phyloP scores from a whole-genome alignment of 305 asterid species.

The Fraxinus angustifolia region DNA sequence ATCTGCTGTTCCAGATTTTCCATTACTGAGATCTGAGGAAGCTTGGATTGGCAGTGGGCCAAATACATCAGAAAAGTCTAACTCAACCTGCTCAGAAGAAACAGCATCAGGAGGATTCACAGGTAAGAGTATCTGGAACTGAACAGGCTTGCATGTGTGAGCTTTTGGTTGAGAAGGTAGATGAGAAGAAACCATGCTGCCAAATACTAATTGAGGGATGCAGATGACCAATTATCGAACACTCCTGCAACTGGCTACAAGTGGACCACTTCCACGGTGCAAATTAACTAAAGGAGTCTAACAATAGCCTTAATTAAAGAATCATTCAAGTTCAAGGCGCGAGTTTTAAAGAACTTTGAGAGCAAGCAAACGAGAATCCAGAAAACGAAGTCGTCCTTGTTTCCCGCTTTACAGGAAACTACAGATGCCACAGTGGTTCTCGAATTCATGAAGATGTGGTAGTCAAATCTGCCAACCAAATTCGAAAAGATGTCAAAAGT shows the following conservation, averaged over 20 bases:
- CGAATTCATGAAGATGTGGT: constrained; percentile 50
- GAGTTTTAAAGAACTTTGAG: constrained; percentile 22
- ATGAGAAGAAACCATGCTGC: constrained; percentile 47
- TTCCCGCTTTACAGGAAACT: constrained; percentile 58
- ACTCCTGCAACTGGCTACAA: constrained; percentile 6
- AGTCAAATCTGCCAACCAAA: constrained; percentile 28
- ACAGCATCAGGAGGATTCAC: constrained; percentile 28
- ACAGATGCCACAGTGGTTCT: constrained; percentile 31
- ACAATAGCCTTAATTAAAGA: constrained; percentile 18
- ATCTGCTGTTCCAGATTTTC: not conserved
- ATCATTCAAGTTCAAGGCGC: constrained; percentile 14
- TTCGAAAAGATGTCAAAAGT: not conserved
- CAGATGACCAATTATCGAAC: constrained; percentile 27
- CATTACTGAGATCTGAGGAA: not conserved
- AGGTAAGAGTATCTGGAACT: constrained; percentile 27
- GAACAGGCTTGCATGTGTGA: constrained; percentile 20
- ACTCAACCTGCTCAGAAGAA: constrained; percentile 43
- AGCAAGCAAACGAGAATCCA: constrained; percentile 42
- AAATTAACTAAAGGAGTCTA: constrained; percentile 10
- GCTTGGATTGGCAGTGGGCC: constrained; percentile 36
- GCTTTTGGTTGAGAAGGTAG: constrained; percentile 21
- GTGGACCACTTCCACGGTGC: constrained; percentile 18
- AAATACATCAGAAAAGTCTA: constrained; percentile 53
- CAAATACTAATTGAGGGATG: constrained; percentile 16
- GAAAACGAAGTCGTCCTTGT: constrained; percentile 38